These are phyloP conservation scores for Lodderomyces pseudojiufengensis DNA, from an alignment of 1,139 yeast species.

Conservation along the genomic window DNA sequence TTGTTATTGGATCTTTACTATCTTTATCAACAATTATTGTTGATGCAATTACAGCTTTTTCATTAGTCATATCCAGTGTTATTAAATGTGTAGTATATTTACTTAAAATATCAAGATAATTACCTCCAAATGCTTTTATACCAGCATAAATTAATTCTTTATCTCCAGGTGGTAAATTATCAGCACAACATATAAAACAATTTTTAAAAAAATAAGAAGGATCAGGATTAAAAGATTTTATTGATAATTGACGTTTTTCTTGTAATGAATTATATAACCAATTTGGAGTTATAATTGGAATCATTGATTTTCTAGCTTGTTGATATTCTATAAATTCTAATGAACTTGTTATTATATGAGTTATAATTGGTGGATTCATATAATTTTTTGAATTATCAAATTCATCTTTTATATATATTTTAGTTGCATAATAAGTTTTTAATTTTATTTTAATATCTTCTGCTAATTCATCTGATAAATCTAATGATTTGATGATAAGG, in stretches of 20 bases:
- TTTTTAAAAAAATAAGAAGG: conserved; percentile 61
- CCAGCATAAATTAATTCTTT: conserved; percentile 65
- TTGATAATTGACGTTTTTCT: conserved; percentile 44
- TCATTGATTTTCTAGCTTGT: conserved; percentile 48
- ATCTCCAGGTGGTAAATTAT: conserved; percentile 57
- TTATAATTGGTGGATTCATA: conserved; percentile 21
- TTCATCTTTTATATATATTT: conserved; percentile 22
- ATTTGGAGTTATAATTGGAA: conserved; percentile 63
- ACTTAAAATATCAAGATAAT: conserved; percentile 58
- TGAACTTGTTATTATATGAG: conserved; percentile 57
- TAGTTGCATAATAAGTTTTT: conserved; percentile 21
- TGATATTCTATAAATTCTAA: conserved; percentile 54
- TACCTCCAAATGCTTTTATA: conserved; percentile 73
- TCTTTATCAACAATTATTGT: conserved; percentile 33
- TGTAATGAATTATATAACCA: conserved; percentile 60
- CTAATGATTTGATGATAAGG: conserved; percentile 36
- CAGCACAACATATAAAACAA: conserved; percentile 57
- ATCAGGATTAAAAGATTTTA: conserved; percentile 62
- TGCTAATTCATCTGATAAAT: conserved; percentile 16
- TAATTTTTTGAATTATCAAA: conserved; percentile 23
- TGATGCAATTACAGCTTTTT: conserved; percentile 40
- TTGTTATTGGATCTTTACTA: conserved; percentile 15
- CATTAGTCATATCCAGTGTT: conserved; percentile 53
- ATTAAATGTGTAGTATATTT: conserved; percentile 76
- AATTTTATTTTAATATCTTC: conserved; percentile 21